phyloP scores from a whole-genome alignment of 768 basidiomycete genomes.

The Flagelloscypha sp. region DNA sequence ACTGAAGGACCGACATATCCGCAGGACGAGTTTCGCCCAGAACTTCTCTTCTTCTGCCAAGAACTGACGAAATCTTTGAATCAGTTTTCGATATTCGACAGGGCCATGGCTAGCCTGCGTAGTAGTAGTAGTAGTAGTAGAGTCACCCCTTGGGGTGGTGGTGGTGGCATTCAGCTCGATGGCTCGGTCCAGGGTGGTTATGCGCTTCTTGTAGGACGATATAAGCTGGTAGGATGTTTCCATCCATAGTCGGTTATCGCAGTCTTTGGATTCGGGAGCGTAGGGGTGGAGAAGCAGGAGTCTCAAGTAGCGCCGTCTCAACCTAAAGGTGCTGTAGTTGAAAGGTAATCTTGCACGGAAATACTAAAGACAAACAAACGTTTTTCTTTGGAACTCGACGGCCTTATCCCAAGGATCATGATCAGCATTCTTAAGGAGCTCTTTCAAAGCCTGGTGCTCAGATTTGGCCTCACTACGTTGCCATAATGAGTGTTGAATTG shows the following conservation, averaged over 20 bases:
- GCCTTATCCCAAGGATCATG: constrained; percentile 86
- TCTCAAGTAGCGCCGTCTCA: constrained; percentile 62
- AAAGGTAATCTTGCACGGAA: constrained; percentile 5
- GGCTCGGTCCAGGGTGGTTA: constrained; percentile 56
- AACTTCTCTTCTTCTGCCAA: constrained; percentile 87
- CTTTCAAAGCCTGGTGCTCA: constrained; percentile 68
- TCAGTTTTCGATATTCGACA: constrained; percentile 79
- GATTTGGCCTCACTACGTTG: constrained; percentile 76
- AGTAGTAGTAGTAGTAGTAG: constrained; percentile 23
- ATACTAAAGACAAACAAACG: constrained; percentile 40
- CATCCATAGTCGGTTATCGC: constrained; percentile 85
- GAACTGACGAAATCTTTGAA: constrained; percentile 85
- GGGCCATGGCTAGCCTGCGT: constrained; percentile 41
- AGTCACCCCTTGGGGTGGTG: constrained; percentile 23
- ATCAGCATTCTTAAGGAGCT: constrained; percentile 60
- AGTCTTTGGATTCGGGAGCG: constrained; percentile 67
- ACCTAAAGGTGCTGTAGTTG: constrained; percentile 29
- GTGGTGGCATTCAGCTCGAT: constrained; percentile 32
- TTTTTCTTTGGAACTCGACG: constrained; percentile 79
- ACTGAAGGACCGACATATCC: constrained; percentile 64
- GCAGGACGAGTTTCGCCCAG: constrained; percentile 73
- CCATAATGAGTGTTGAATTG: constrained; percentile 5
- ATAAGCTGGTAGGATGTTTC: constrained; percentile 86
- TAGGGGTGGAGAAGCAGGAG: constrained; percentile 63
- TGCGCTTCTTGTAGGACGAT: constrained; percentile 68